These are phyloP conservation scores for Fusarium burgessii DNA, from an alignment of 2,329 filamentous ascomycete genomes.

Conservation along the genomic window DNA sequence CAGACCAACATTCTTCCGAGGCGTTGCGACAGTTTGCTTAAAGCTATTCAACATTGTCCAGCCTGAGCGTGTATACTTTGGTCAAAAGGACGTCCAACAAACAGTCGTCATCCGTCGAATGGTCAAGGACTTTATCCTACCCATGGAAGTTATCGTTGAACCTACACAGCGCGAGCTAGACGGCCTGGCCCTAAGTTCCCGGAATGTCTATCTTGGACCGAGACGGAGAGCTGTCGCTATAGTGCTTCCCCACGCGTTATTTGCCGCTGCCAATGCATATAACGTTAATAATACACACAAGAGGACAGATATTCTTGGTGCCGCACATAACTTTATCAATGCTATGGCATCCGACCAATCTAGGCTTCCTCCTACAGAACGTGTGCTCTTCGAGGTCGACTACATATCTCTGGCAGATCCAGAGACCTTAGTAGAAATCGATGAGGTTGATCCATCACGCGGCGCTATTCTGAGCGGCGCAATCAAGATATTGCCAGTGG, in stretches of 20 bases:
- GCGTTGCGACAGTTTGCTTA: conserved; percentile 96
- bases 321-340: conserved; percentile 72
- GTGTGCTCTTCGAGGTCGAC: conserved; percentile 84
- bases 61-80: conserved; percentile 86
- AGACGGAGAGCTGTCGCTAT: conserved; percentile 78
- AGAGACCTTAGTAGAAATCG: conserved; percentile 82
- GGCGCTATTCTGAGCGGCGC: conserved; percentile 92
- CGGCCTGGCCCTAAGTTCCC: conserved; percentile 89
- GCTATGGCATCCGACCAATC: conserved; percentile 71
- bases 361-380: conserved; percentile 66
- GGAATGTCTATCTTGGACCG: conserved; percentile 91
- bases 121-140: conserved; percentile 87
- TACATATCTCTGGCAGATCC: conserved; percentile 94
- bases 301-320: conserved; percentile 76
- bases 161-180: conserved; percentile 81
- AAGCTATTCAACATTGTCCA: conserved; percentile 69
- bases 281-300: conserved; percentile 60
- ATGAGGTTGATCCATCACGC: conserved; percentile 73
- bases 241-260: conserved; percentile 77
- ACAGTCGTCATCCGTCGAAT: conserved; percentile 89
- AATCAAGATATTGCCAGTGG: conserved; percentile 87
- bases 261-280: conserved; percentile 77
- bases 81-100: conserved; percentile 98
- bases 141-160: conserved; percentile 78
- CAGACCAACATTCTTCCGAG: conserved; percentile 94